Evolutionary conservation across 2,329 filamentous ascomycete species (phyloP).

Genomic region (Amauroascus niger): DNA sequence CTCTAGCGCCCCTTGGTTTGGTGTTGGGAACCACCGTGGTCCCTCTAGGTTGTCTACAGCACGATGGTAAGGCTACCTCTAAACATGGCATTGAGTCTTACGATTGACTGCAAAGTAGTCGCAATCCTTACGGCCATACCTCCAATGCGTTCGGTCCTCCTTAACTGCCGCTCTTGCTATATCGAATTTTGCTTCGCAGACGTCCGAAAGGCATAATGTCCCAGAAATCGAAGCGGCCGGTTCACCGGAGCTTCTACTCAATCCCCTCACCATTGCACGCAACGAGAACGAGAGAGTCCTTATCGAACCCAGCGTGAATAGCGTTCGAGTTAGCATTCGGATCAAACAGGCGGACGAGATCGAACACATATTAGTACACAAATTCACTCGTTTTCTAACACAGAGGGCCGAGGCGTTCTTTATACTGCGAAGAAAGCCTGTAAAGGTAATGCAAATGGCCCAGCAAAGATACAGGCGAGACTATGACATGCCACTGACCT

Average conservation of each 20-base stretch:
- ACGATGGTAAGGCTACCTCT: conserved; percentile 16
- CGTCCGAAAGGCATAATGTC: conserved; percentile 93
- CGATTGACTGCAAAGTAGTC: conserved; percentile 47
- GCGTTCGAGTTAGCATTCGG: conserved; percentile 91
- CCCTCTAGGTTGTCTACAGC: background rate
- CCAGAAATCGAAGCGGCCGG: conserved; percentile 90
- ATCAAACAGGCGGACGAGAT: conserved; percentile 99
- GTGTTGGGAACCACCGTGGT: background rate
- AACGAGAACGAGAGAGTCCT: conserved; percentile 97
- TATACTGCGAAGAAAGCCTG: conserved; percentile 85
- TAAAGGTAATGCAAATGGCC: conserved; percentile 59
- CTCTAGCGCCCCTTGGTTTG: background rate
- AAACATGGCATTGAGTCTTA: background rate
- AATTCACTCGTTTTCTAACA: conserved; percentile 93
- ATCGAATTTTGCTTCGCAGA: conserved; percentile 96
- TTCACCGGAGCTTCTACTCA: conserved; percentile 87
- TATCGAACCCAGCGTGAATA: conserved; percentile 95
- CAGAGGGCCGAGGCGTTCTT: conserved; percentile 96
- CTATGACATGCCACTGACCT: background rate
- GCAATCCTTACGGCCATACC: conserved; percentile 92
- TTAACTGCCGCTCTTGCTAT: conserved; percentile 87
- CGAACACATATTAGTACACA: conserved; percentile 94
- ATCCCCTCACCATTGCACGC: conserved; percentile 78
- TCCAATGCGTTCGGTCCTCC: conserved; percentile 89
- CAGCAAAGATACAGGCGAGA: background rate